Evolutionary conservation across 1,284 basidiomycete genomes (phyloP).

Genomic region (Veloboletus limbatus): DNA sequence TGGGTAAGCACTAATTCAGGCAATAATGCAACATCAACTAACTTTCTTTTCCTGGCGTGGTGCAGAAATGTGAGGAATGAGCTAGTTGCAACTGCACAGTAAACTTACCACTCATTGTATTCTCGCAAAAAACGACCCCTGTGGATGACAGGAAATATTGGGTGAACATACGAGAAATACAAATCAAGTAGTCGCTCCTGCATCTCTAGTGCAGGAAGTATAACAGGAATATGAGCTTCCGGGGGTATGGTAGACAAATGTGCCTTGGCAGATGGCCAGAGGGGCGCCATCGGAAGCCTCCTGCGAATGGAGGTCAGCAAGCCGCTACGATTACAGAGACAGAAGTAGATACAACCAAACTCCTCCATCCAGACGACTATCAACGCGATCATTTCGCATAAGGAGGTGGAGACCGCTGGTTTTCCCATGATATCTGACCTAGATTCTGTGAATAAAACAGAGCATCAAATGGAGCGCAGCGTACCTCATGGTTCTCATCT

Average conservation of each 20-base stretch:
- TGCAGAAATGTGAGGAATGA: conserved; percentile 5
- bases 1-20: conserved; percentile 9
- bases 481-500: conserved; percentile 77
- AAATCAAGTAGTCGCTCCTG: conserved; percentile 70
- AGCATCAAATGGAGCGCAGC: conserved; percentile 2
- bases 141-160: conserved; percentile 73
- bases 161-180: conserved; percentile 81
- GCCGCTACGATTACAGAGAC: conserved; percentile 3
- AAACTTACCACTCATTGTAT: conserved; percentile 54
- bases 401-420: conserved; percentile 76
- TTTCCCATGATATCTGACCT: conserved; percentile 77
- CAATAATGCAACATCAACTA: conserved; percentile 3
- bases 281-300: conserved; percentile 72
- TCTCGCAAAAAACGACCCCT: conserved; percentile 67
- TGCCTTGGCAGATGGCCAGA: conserved; percentile 59
- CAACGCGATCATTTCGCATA: conserved; percentile 60
- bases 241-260: conserved; percentile 34
- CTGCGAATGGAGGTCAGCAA: conserved; percentile 36
- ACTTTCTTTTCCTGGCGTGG: conserved; percentile 37
- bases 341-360: conserved; percentile 55
- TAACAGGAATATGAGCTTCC: conserved; percentile 46
- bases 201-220: conserved; percentile 52
- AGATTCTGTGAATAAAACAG: conserved; percentile 8
- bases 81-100: neutral
- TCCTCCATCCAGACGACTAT: conserved; percentile 66